phyloP scores from a whole-genome alignment of 345 rosid species.

The Lepidium sativum region DNA sequence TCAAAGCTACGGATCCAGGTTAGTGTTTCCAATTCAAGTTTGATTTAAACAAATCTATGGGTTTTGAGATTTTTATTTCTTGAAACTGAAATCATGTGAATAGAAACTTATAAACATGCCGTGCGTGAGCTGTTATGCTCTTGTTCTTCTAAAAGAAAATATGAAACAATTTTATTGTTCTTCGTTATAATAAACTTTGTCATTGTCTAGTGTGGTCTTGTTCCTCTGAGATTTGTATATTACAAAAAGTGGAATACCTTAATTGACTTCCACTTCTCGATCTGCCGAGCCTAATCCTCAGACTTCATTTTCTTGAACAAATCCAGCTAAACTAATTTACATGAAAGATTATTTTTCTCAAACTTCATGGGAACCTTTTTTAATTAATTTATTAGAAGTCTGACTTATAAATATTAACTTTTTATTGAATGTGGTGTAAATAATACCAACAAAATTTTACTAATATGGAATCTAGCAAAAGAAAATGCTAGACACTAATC shows the following conservation, averaged over 20 bases:
- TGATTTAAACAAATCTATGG: too few species aligned
- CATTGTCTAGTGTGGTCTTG: too few species aligned
- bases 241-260: conserved; percentile 12
- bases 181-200: not conserved
- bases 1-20: too few species aligned
- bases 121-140: not conserved
- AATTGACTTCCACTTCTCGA: conserved; percentile 3
- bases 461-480: too few species aligned
- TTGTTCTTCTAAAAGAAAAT: not conserved
- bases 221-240: not conserved
- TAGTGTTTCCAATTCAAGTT: too few species aligned
- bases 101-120: too few species aligned
- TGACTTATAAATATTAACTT: too few species aligned
- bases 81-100: too few species aligned
- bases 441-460: too few species aligned
- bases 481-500: too few species aligned
- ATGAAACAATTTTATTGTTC: not conserved
- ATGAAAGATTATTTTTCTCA: not conserved
- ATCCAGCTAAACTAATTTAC: not conserved
- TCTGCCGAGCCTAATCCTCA: conserved; percentile 14
- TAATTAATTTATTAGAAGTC: not conserved
- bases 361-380: not conserved
- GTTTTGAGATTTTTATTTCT: too few species aligned
- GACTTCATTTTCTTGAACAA: not conserved
- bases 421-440: too few species aligned